phyloP scores from a whole-genome alignment of 129 eudicot genomes.

The Centella asiatica region DNA sequence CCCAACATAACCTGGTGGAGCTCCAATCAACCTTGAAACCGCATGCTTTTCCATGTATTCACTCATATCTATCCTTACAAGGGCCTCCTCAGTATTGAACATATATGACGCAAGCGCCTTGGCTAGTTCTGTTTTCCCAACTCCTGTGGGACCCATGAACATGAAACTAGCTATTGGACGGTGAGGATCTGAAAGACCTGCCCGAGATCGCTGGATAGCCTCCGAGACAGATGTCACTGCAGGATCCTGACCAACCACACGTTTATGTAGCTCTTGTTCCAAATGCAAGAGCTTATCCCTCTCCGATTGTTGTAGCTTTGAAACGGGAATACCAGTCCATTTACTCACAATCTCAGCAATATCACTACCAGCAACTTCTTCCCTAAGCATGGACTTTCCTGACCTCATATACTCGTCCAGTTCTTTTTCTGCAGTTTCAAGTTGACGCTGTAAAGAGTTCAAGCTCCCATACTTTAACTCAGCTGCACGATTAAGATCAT shows the following conservation, averaged over 20 bases:
- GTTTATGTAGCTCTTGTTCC: constrained; percentile 9
- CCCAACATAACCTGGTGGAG: constrained; percentile 16
- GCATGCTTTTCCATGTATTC: constrained; percentile 16
- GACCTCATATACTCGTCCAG: constrained; percentile 20
- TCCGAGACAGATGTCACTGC: constrained; percentile 11
- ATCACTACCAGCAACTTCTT: constrained; percentile 24
- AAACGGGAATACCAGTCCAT: constrained; percentile 10
- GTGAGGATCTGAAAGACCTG: constrained; percentile 14
- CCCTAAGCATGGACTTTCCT: constrained; percentile 27
- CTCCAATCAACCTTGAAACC: constrained; percentile 10
- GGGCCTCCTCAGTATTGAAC: constrained; percentile 15
- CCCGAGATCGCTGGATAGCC: constrained; percentile 16
- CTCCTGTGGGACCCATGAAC: constrained; percentile 19
- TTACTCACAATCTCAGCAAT: constrained; percentile 17
- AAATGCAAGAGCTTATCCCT: constrained; percentile 9
- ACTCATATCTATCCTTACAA: constrained; percentile 17
- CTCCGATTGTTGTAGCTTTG: constrained; percentile 15
- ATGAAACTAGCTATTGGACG: constrained; percentile 19
- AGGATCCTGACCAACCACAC: constrained; percentile 14
- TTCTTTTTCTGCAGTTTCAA: constrained; percentile 26
- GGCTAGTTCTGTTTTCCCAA: constrained; percentile 16
- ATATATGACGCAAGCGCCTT: constrained; percentile 15
- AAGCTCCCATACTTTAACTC: constrained; percentile 27
- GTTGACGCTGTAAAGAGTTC: constrained; percentile 23
- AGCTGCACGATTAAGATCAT: constrained; percentile 28